A percentile compares a stretch with the other conserved stretches of the same genome.
These are phyloP conservation scores for Scutellaria minor DNA, from an alignment of 257 asterid genomes.

Conservation along the genomic window DNA sequence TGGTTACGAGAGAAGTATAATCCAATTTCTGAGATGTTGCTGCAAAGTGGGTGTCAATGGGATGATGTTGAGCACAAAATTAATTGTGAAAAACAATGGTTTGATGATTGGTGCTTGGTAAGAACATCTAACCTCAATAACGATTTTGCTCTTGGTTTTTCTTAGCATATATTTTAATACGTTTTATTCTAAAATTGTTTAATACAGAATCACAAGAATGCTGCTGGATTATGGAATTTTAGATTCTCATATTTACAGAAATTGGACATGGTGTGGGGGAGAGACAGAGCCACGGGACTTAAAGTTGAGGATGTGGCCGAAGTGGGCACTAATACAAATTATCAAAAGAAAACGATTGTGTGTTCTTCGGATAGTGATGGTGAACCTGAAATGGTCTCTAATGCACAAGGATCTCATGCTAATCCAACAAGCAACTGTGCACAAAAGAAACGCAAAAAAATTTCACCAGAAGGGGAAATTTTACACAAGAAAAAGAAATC, in stretches of 20 bases:
- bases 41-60: neutral
- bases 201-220: neutral
- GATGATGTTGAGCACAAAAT: neutral
- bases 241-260: neutral
- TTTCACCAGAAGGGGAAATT: neutral
- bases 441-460: too few relatives aligned
- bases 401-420: too few relatives aligned
- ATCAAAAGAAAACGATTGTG: neutral
- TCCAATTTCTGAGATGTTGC: neutral
- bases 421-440: too few relatives aligned
- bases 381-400: too few relatives aligned
- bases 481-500: neutral
- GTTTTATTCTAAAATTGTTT: neutral
- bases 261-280: neutral
- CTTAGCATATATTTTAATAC: neutral
- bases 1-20: neutral
- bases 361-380: too few relatives aligned
- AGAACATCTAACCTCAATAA: neutral
- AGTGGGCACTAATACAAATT: neutral
- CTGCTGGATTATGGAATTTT: neutral
- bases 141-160: neutral
- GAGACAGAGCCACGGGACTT: neutral
- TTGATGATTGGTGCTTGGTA: slow-evolving; percentile 3
- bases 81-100: neutral
- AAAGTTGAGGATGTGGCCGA: neutral